Base-by-base conservation (phyloP, 169 alveolate genomes). In the Plasmodium blacklocki region DNA sequence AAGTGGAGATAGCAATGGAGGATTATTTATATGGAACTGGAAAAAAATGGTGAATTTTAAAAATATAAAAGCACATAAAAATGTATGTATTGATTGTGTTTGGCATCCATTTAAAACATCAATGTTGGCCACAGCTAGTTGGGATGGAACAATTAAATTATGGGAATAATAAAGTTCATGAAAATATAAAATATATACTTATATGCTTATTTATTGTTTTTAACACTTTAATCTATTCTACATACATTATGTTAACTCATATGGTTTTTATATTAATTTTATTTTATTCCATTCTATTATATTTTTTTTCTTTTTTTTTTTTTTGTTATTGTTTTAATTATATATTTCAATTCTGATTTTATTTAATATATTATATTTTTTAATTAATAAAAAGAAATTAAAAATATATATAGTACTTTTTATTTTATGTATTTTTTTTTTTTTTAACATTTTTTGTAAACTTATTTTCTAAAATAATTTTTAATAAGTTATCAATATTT, bases 1-100 rank as follows among this genome's bases (percentile, higher is more conserved):
- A 12, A 95, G 98, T 63, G 99, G 99, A 15, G 99, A 98, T 88
- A 92, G 98, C 50, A 97, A 97, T 87, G 99, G 99, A 32, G 95
- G 97, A 76, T 93, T 97, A 18, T 98, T 96, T 96, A 96, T 97
- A 89, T 98, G 99, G 99, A 98, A 97, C 92, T 98, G 99, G 99
- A 97, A 97, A 95, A 97, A 98, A 68, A 93, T 98, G 66, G 96
- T 95, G 88, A 97, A 94, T 91, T 94, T 96, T 88, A 95, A 97
- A 73, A 97, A 98, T 52, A 94, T 97, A 45, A 89, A 95, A 75
- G 99, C 98, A 1, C 99, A 98, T 94, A 97, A 96, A 62, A 96
- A 97, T 47, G 98, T 97, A 12, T 95, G 98, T 45, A 97, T 98
- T 76, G 99, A 97, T 89, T 97, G 98, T 52, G 96, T 96, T 59